These are phyloP conservation scores for Pythium coloratum DNA, from an alignment of 352 stramenopile species.

Conservation along the genomic window DNA sequence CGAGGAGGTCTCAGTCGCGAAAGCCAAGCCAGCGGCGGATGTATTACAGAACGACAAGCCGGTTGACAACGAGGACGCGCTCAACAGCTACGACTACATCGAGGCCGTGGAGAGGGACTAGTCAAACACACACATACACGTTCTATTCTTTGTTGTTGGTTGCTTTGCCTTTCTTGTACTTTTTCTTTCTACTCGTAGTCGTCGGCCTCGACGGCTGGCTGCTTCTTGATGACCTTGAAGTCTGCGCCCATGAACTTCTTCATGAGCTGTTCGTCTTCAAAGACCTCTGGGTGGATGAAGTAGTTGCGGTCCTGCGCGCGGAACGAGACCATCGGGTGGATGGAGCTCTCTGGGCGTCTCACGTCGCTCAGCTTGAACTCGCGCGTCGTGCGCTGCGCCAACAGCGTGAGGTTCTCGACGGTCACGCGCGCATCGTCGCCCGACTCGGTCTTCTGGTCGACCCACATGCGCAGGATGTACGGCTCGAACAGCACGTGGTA, in stretches of 20 bases:
- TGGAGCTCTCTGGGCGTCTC: slow-evolving; percentile 46
- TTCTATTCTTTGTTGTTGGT: not conserved
- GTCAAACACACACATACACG: not conserved
- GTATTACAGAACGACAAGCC: slow-evolving; percentile 38
- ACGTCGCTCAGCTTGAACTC: slow-evolving; percentile 69
- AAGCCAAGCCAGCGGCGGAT: not conserved
- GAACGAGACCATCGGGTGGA: slow-evolving; percentile 88
- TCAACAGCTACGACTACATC: slow-evolving; percentile 88
- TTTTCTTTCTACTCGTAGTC: slow-evolving; percentile 16
- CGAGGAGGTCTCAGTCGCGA: slow-evolving; percentile 29
- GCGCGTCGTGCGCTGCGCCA: slow-evolving; percentile 51
- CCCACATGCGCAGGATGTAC: slow-evolving; percentile 85
- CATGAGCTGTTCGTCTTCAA: slow-evolving; percentile 58
- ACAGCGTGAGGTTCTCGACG: slow-evolving; percentile 71
- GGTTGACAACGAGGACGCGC: slow-evolving; percentile 59
- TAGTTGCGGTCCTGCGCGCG: slow-evolving; percentile 61
- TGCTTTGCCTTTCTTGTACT: not conserved
- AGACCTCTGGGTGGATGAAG: slow-evolving; percentile 80
- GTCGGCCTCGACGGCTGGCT: slow-evolving; percentile 15
- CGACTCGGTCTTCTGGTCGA: slow-evolving; percentile 23
- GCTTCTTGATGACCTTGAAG: slow-evolving; percentile 27
- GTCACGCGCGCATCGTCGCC: slow-evolving; percentile 35
- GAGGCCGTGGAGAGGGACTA: slow-evolving; percentile 59
- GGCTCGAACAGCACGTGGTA: slow-evolving; percentile 88
- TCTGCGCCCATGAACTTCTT: slow-evolving; percentile 56